These are phyloP conservation scores for Penicillium verhagenii DNA, from an alignment of 495 filamentous ascomycete genomes.

Conservation along the genomic window DNA sequence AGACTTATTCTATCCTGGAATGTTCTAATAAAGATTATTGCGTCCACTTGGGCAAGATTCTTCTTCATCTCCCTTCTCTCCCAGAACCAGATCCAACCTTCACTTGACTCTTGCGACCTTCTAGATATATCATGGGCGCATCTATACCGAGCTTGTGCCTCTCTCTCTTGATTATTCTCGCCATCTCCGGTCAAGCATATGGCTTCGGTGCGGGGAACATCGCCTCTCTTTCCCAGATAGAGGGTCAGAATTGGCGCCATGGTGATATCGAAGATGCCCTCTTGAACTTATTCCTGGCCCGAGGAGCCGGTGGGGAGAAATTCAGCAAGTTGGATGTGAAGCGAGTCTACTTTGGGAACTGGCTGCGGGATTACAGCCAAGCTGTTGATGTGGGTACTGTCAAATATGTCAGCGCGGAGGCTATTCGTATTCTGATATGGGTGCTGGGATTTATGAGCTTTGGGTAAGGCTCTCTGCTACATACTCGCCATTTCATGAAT, in stretches of 20 bases:
- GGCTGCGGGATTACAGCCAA: slow-evolving; percentile 75
- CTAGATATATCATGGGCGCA: slow-evolving; percentile 19
- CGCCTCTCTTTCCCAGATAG: slow-evolving; percentile 69
- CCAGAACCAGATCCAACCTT: neutral
- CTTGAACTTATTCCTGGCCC: slow-evolving; percentile 71
- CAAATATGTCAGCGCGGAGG: slow-evolving; percentile 83
- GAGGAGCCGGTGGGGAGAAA: slow-evolving; percentile 74
- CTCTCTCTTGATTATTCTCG: slow-evolving; percentile 54
- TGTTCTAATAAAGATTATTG: neutral
- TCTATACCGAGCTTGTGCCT: slow-evolving; percentile 37
- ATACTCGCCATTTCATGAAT: no score
- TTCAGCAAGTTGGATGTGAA: slow-evolving; percentile 87
- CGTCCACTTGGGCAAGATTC: no score
- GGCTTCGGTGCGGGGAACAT: slow-evolving; percentile 92
- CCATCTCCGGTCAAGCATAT: slow-evolving; percentile 60
- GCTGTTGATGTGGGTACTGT: slow-evolving; percentile 79
- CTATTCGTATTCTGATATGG: slow-evolving; percentile 78
- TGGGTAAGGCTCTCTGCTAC: no score
- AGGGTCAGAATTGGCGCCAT: slow-evolving; percentile 90
- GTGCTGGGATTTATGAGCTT: slow-evolving; percentile 61
- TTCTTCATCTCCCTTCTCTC: slow-evolving; percentile 1
- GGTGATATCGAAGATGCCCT: slow-evolving; percentile 87
- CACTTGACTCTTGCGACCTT: no score
- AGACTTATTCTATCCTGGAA: slow-evolving; percentile 1
- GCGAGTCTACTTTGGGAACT: slow-evolving; percentile 87